phyloP scores from a whole-genome alignment of 768 basidiomycete species.

The Phlegmacium glaucopus region DNA sequence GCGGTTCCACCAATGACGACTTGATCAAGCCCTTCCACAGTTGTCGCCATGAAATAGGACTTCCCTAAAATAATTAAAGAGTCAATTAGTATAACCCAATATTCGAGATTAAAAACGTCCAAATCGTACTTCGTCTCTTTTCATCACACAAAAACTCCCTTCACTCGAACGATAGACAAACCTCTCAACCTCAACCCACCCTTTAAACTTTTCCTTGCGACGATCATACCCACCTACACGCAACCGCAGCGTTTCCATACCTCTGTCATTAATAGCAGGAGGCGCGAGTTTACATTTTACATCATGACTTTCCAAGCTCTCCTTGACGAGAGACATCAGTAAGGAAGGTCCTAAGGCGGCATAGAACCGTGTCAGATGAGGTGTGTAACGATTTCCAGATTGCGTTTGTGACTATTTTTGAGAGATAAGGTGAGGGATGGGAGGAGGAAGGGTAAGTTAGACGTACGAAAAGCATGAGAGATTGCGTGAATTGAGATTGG shows the following conservation, averaged over 20 bases:
- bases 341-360: conserved; percentile 50
- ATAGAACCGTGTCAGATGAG: conserved; percentile 82
- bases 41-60: conserved; percentile 74
- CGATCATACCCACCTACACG: conserved; percentile 70
- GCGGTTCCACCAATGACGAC: conserved; percentile 49
- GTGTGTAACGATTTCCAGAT: conserved; percentile 65
- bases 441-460: not conserved
- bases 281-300: conserved; percentile 44
- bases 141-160: conserved; percentile 70
- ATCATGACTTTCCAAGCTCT: conserved; percentile 43
- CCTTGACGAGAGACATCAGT: conserved; percentile 51
- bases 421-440: not conserved
- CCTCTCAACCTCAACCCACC: conserved; percentile 69
- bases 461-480: conserved; percentile 77
- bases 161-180: conserved; percentile 46
- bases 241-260: conserved; percentile 30
- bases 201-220: conserved; percentile 64
- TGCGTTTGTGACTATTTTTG: conserved; percentile 74
- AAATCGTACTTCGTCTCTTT: conserved; percentile 54
- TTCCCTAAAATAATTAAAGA: conserved; percentile 44
- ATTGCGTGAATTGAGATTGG: conserved; percentile 75
- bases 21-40: conserved; percentile 66
- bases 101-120: not conserved
- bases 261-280: conserved; percentile 7
- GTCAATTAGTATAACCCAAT: not conserved